Evolutionary conservation across 805 yeast species (phyloP).

Genomic region (Candida ulmi): DNA sequence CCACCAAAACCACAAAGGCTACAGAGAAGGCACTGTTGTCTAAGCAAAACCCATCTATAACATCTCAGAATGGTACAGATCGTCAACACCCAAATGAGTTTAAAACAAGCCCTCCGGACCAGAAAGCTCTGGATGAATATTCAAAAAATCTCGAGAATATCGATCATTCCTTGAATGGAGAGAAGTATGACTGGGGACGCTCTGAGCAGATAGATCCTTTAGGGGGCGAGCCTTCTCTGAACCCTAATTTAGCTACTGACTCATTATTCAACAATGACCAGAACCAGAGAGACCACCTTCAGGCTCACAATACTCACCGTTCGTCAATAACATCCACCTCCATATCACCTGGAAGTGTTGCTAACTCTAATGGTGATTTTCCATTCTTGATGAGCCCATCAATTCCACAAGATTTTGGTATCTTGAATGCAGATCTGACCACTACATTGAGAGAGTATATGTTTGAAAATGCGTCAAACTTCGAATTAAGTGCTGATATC

Average conservation of each 20-base stretch:
- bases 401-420: conserved; percentile 12
- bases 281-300: not conserved
- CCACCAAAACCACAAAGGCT: not conserved
- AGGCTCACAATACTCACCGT: not conserved
- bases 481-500: conserved; percentile 2
- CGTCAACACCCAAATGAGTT: no score
- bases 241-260: not conserved
- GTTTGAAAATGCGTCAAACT: conserved; percentile 30
- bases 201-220: no score
- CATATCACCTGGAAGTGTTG: not conserved
- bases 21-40: no score
- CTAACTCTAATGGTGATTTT: not conserved
- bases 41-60: no score
- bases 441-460: conserved; percentile 33
- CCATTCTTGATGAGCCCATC: conserved; percentile 5
- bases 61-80: no score
- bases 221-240: not conserved
- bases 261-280: not conserved
- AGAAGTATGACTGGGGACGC: not conserved
- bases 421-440: conserved; percentile 26
- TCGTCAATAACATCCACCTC: not conserved
- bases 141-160: conserved; percentile 12
- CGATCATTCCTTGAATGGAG: conserved; percentile 6
- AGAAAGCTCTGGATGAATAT: conserved; percentile 8
- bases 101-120: conserved; percentile 1